A percentile compares a stretch with the other conserved stretches of the same genome.
These are phyloP conservation scores for Dothideomycetes sp. DNA, from an alignment of 2,329 filamentous ascomycete genomes.

Conservation along the genomic window DNA sequence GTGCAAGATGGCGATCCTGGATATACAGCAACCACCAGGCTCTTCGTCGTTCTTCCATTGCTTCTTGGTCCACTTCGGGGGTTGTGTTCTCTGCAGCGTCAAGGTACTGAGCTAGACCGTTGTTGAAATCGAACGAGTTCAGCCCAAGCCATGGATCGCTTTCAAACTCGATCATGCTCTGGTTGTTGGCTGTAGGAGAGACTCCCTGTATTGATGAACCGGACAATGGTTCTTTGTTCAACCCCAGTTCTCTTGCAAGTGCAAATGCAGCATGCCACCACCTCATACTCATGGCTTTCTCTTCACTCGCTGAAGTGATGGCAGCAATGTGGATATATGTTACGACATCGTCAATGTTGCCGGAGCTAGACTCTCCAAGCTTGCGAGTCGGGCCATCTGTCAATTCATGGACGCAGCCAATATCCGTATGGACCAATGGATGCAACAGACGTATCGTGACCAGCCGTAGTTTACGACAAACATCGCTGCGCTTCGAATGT, in stretches of 20 bases:
- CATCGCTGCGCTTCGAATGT: constrained; percentile 7
- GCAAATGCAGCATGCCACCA: constrained; percentile 14
- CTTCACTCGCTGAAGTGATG: constrained; percentile 12
- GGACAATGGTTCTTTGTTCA: constrained; percentile 12
- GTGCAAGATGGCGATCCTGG: constrained; percentile 11
- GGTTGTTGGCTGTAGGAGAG: constrained; percentile 12
- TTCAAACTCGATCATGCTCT: constrained; percentile 13
- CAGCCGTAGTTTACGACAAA: constrained; percentile 10
- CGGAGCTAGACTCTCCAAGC: constrained; percentile 6
- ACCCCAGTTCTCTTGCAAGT: constrained; percentile 8
- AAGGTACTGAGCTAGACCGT: constrained; percentile 11
- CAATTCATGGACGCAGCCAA: constrained; percentile 10
- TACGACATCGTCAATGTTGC: constrained; percentile 10
- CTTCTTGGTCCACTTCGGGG: constrained; percentile 9
- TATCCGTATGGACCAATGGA: constrained; percentile 8
- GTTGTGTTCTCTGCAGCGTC: constrained; percentile 6
- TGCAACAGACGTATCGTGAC: constrained; percentile 9
- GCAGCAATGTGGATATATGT: constrained; percentile 13
- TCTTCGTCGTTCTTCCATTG: constrained; percentile 7
- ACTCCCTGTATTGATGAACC: constrained; percentile 9
- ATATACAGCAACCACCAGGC: constrained; percentile 14
- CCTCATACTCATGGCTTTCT: constrained; percentile 14
- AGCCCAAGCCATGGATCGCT: constrained; percentile 11
- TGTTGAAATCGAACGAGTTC: constrained; percentile 12
- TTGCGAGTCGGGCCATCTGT: constrained; percentile 7